Conservation (phyloP, 352 stramenopile species). For the Paralagenidium karlingii region DNA sequence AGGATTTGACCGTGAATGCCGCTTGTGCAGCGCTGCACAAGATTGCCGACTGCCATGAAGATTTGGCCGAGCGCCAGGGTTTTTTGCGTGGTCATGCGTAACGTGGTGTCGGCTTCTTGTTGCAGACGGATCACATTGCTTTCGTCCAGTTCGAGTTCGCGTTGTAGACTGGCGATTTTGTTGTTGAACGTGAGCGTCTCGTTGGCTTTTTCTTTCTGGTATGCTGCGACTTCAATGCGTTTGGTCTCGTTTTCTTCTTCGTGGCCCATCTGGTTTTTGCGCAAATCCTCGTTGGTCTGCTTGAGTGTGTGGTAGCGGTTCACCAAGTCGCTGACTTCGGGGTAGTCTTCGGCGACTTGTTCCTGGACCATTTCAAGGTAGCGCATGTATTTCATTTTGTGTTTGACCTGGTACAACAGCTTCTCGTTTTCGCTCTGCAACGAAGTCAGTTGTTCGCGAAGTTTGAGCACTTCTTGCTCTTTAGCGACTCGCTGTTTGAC, state of each 20-base stretch:
- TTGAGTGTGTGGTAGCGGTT: conserved; percentile 88
- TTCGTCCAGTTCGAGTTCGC: conserved; percentile 61
- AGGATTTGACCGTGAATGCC: conserved; percentile 80
- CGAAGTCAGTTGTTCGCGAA: conserved; percentile 57
- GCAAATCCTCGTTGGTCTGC: conserved; percentile 80
- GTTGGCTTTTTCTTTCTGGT: conserved; percentile 84
- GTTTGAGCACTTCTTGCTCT: conserved; percentile 70
- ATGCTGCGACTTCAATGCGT: conserved; percentile 60
- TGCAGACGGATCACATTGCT: conserved; percentile 61
- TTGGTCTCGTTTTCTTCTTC: conserved; percentile 84
- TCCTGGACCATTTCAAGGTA: conserved; percentile 87
- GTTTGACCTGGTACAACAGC: conserved; percentile 45
- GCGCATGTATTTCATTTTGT: conserved; percentile 78
- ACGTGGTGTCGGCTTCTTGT: conserved; percentile 79
- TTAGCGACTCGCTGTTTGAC: conserved; percentile 85
- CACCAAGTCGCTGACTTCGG: conserved; percentile 85
- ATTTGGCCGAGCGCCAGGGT: conserved; percentile 86
- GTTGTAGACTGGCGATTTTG: conserved; percentile 76
- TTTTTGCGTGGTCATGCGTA: conserved; percentile 83
- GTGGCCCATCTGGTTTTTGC: conserved; percentile 54
- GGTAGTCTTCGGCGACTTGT: conserved; percentile 83
- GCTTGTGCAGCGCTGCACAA: conserved; percentile 73
- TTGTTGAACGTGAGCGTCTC: conserved; percentile 91
- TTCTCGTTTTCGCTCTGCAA: conserved; percentile 58
- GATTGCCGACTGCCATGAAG: conserved; percentile 77